Conservation (phyloP, 306 rosid genomes). For the Acacia melanoxylon region DNA sequence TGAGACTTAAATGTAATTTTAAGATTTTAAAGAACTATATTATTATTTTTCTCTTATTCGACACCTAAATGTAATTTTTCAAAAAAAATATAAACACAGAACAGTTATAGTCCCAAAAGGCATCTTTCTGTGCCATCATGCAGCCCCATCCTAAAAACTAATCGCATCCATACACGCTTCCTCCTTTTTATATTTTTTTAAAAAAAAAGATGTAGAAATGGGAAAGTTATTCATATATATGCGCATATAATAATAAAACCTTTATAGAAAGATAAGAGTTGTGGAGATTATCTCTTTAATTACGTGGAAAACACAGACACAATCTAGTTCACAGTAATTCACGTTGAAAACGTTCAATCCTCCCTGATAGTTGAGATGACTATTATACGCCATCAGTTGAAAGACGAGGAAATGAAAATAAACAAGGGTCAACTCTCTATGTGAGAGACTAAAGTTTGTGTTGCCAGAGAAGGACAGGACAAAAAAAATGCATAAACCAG, state of each 20-base stretch:
- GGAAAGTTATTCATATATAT: too few species aligned
- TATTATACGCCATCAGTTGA: background rate
- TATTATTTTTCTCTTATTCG: too few species aligned
- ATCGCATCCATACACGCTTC: background rate
- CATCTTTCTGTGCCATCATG: background rate
- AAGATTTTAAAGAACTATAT: too few species aligned
- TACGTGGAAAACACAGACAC: background rate
- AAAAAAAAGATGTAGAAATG: background rate
- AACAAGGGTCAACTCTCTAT: background rate
- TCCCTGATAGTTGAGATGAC: background rate
- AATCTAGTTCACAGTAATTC: background rate
- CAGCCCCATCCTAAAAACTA: background rate
- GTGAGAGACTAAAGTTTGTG: background rate
- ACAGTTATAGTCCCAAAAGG: background rate
- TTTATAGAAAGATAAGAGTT: too few species aligned
- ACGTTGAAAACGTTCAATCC: background rate
- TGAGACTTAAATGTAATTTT: too few species aligned
- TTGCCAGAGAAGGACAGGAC: background rate
- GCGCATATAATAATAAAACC: too few species aligned
- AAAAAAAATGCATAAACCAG: background rate
- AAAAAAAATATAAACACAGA: background rate
- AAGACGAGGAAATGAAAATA: background rate
- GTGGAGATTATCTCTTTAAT: background rate
- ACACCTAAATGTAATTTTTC: background rate
- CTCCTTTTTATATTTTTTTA: background rate